A percentile compares a stretch with the other conserved stretches of the same genome.
Conservation (phyloP, 2,329 filamentous ascomycete genomes). For the Colletotrichum trifolii region DNA sequence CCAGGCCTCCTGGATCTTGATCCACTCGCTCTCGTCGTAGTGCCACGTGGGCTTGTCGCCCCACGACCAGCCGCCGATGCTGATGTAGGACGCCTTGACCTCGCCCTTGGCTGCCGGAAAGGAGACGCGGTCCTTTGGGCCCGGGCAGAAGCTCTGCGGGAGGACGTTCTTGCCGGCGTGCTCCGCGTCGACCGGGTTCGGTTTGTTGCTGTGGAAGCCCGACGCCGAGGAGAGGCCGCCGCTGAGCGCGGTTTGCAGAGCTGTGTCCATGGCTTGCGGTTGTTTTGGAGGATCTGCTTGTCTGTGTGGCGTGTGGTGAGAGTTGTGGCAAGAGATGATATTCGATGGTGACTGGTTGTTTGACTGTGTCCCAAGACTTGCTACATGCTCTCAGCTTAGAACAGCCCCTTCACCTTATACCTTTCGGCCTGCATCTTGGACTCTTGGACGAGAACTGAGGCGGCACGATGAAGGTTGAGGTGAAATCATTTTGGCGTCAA, state of each 20-base stretch:
- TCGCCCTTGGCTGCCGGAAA: not conserved
- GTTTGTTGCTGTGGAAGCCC: not conserved
- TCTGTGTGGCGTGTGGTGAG: not conserved
- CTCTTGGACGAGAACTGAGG: not conserved
- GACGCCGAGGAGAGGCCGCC: not conserved
- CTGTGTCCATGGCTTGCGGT: not conserved
- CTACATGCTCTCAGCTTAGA: not conserved
- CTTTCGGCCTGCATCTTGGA: no score
- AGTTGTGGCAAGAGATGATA: not conserved
- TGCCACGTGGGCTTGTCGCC: not conserved
- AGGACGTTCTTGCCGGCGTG: conserved; percentile 4
- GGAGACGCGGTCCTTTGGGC: not conserved
- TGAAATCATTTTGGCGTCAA: not conserved
- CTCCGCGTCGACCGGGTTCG: not conserved
- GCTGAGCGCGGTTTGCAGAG: conserved; percentile 8
- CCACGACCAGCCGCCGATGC: conserved; percentile 9
- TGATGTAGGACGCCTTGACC: not conserved
- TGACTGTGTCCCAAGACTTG: no score
- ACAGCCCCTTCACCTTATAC: not conserved
- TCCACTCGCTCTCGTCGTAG: conserved; percentile 9
- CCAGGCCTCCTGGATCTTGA: conserved; percentile 7
- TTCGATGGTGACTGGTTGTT: not conserved
- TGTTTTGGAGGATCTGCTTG: not conserved
- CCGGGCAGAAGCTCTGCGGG: not conserved
- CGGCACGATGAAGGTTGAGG: not conserved